Conservation (phyloP, 768 basidiomycete species). For the Holtermannia corniformis region DNA sequence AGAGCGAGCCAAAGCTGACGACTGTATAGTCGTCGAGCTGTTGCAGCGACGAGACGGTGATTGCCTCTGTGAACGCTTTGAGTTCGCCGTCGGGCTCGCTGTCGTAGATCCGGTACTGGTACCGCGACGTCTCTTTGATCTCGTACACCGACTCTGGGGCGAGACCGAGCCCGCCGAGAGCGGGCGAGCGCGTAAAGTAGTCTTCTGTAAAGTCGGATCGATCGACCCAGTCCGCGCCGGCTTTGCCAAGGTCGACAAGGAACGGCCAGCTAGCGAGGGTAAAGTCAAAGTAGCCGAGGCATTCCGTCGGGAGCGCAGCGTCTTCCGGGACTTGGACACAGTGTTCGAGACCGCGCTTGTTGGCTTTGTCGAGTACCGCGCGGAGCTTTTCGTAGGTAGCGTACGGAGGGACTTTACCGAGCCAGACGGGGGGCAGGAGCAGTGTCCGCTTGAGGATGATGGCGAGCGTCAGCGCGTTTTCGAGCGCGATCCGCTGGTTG, state of each 20-base stretch:
- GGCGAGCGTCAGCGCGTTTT: conserved; percentile 71
- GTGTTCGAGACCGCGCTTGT: conserved; percentile 38
- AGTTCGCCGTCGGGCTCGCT: conserved; percentile 23
- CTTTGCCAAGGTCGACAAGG: conserved; percentile 50
- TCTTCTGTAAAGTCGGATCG: conserved; percentile 49
- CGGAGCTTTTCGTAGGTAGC: conserved; percentile 49
- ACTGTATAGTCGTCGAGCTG: conserved; percentile 45
- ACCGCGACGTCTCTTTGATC: conserved; percentile 52
- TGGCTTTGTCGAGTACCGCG: conserved; percentile 45
- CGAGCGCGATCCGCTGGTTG: conserved; percentile 76
- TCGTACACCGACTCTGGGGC: conserved; percentile 44
- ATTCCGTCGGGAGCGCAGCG: conserved; percentile 44
- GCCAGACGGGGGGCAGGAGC: conserved; percentile 63
- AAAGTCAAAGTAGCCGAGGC: conserved; percentile 53
- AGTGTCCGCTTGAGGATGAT: conserved; percentile 64
- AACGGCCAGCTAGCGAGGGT: conserved; percentile 62
- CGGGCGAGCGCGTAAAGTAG: conserved; percentile 47
- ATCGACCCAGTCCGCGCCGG: conserved; percentile 31
- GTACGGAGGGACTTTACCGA: conserved; percentile 59
- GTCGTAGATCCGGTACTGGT: conserved; percentile 59
- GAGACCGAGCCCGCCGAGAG: conserved; percentile 19
- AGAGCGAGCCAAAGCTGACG: conserved; percentile 63
- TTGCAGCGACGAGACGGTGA: background rate
- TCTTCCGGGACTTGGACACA: conserved; percentile 14
- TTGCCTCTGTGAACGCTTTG: conserved; percentile 11